Evolutionary conservation across 768 basidiomycete species (phyloP).

Genomic region (Lactifluus subvellereus): DNA sequence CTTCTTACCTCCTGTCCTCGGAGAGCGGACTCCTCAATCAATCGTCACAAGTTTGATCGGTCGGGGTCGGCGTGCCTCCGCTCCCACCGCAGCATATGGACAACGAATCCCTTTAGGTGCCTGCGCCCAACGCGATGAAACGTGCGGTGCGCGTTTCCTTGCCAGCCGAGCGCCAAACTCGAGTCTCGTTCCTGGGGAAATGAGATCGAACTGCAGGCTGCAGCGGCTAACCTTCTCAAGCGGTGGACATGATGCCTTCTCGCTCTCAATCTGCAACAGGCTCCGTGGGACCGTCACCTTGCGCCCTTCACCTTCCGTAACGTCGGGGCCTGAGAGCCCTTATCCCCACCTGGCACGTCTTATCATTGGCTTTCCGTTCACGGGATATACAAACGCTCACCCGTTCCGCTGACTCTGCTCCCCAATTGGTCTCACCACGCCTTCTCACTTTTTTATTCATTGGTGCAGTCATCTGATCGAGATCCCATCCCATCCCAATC

Average conservation of each 20-base stretch:
- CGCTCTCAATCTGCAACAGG: conserved; percentile 14
- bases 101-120: not conserved
- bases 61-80: conserved; percentile 6
- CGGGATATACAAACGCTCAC: conserved; percentile 8
- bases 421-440: conserved; percentile 17
- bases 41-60: conserved; percentile 14
- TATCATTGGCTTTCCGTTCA: conserved; percentile 17
- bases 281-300: conserved; percentile 21
- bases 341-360: conserved; percentile 22
- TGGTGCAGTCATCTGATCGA: conserved; percentile 20
- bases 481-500: conserved; percentile 18
- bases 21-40: not conserved
- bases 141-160: conserved; percentile 22
- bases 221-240: conserved; percentile 23
- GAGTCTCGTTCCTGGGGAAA: conserved; percentile 18
- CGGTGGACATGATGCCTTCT: conserved; percentile 15
- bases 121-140: conserved; percentile 14
- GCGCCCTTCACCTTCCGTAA: conserved; percentile 24
- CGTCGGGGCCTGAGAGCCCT: conserved; percentile 17
- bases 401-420: conserved; percentile 7
- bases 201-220: conserved; percentile 21
- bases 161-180: conserved; percentile 24
- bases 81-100: conserved; percentile 11
- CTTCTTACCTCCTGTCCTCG: not conserved
- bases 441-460: conserved; percentile 7